These are phyloP conservation scores for Venturia asperata DNA, from an alignment of 2,329 filamentous ascomycete genomes.

Conservation along the genomic window DNA sequence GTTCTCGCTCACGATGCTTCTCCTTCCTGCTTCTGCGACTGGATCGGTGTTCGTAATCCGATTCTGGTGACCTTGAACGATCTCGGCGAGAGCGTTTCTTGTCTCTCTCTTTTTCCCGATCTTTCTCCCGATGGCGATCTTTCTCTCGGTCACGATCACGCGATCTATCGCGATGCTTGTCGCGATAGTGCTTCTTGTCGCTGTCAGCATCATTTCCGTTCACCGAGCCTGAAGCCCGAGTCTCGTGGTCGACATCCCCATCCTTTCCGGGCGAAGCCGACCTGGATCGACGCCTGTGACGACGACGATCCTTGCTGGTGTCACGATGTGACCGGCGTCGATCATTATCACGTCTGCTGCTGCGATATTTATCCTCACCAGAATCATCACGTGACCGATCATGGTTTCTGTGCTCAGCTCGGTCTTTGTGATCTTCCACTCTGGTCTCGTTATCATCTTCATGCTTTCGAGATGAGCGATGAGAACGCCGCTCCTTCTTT, in stretches of 20 bases:
- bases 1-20: constrained; percentile 36
- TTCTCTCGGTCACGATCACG: constrained; percentile 31
- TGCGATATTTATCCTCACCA: constrained; percentile 28
- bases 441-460: constrained; percentile 27
- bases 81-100: constrained; percentile 42
- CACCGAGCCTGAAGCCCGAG: constrained; percentile 28
- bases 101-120: constrained; percentile 36
- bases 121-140: constrained; percentile 40
- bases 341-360: constrained; percentile 30
- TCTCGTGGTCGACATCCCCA: constrained; percentile 21
- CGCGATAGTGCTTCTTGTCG: constrained; percentile 30
- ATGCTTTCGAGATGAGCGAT: constrained; percentile 39
- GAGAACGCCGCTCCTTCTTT: constrained; percentile 41
- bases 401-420: constrained; percentile 39
- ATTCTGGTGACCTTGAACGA: constrained; percentile 35
- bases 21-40: constrained; percentile 36
- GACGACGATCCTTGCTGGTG: constrained; percentile 38
- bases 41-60: constrained; percentile 35
- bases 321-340: constrained; percentile 39
- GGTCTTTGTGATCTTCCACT: constrained; percentile 35
- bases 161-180: constrained; percentile 22
- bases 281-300: constrained; percentile 37
- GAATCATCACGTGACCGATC: constrained; percentile 31
- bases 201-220: constrained; percentile 26
- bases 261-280: constrained; percentile 30